Percentiles rank a stretch among this genome's conserved stretches.
phyloP scores from a whole-genome alignment of 2,329 filamentous ascomycete species.

The Fusarium zealandicum region DNA sequence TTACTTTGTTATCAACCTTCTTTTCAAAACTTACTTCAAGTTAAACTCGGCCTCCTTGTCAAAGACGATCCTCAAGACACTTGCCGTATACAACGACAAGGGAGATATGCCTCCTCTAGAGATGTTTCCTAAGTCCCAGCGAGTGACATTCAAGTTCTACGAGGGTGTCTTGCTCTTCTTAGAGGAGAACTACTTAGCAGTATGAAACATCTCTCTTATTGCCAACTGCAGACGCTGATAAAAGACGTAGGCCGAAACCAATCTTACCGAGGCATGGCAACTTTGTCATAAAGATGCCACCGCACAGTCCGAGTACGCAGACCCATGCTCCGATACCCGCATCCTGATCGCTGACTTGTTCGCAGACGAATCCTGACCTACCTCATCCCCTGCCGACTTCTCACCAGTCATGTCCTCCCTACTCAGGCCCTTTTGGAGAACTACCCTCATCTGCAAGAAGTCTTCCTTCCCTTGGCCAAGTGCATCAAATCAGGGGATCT shows the following conservation, averaged over 20 bases:
- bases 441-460: slow-evolving; percentile 76
- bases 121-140: slow-evolving; percentile 85
- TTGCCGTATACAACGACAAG: slow-evolving; percentile 73
- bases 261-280: slow-evolving; percentile 81
- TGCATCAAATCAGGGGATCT: slow-evolving; percentile 87
- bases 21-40: slow-evolving; percentile 99
- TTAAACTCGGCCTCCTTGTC: slow-evolving; percentile 88
- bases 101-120: slow-evolving; percentile 83
- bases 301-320: slow-evolving; percentile 79
- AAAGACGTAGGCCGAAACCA: slow-evolving; percentile 71
- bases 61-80: slow-evolving; percentile 85
- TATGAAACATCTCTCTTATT: slow-evolving; percentile 44
- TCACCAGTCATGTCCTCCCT: slow-evolving; percentile 87
- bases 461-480: slow-evolving; percentile 79
- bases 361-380: slow-evolving; percentile 87
- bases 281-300: slow-evolving; percentile 76
- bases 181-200: slow-evolving; percentile 88
- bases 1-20: slow-evolving; percentile 90
- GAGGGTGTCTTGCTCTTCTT: slow-evolving; percentile 92
- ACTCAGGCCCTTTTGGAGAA: slow-evolving; percentile 73
- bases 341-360: slow-evolving; percentile 9
- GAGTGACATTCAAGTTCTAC: slow-evolving; percentile 97
- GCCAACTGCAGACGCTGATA: background rate
- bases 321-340: background rate
- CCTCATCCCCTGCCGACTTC: slow-evolving; percentile 88